Base-by-base conservation (phyloP, 2,329 filamentous ascomycete species). In the Podosphaera xanthii region DNA sequence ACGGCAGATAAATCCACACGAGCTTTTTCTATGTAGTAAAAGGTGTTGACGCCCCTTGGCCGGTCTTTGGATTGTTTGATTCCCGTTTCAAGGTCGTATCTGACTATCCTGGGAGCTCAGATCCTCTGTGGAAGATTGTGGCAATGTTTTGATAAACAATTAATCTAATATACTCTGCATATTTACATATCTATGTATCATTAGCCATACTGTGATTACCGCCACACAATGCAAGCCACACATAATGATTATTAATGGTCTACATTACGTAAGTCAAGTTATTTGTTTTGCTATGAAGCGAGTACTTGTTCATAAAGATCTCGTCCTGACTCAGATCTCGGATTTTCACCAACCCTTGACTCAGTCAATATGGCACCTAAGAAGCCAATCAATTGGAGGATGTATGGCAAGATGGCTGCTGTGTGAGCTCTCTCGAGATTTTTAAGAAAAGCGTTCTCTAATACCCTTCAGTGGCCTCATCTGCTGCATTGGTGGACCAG, bases 401-500 rank as follows among this genome's bases (percentile, higher is more conserved):
- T 79, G 61, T 82, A 76, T 74, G 70, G 79, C 62, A 92, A 92
- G 73, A 87, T 91, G 79, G 65, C 83, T 4, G 72, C 74, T 58
- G 80, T 76, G 86, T 90, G 75, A 73, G 81, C 35, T 53, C 49
- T 33, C 36, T 50, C 34, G 48, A 48, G 58, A 40, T 52, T 34
- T 22, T 10, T 35, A 59, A 33, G 40, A 56, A 60, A 54, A 53
- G 54, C 58, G 22, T 22, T 63, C 58, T 59, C 62, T 62, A 31
- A 63, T 31, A 54, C 52, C 31, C 33, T 59, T 63, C 66, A 96
- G 90, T 61, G 87, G 86, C 65, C 76, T 75, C 49, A 71, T 76
- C 54, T 76, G 92, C 65, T 83, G 81, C 67, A 77, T 96, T 61
- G 92, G 92, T 58, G 92, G 92, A 2, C 92, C 92, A 33, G 84